Percentiles rank a stretch among this genome's conserved stretches.
These are phyloP conservation scores for Barbarea vulgaris DNA, from an alignment of 345 rosid genomes.

Conservation along the genomic window DNA sequence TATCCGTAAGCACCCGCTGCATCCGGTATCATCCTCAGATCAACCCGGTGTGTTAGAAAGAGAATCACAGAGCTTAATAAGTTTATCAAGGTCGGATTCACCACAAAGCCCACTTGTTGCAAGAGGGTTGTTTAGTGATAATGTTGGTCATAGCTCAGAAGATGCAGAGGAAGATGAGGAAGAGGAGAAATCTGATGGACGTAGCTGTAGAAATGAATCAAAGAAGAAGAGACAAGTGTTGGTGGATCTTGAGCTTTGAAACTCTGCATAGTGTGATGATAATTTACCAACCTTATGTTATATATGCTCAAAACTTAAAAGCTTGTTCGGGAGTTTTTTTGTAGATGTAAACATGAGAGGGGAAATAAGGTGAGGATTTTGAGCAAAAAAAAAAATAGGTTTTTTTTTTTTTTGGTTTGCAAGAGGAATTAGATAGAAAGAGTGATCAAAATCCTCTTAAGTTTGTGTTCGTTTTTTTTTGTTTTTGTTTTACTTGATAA, in stretches of 20 bases:
- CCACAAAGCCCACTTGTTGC: conserved; percentile 62
- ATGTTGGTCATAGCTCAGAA: conserved; percentile 49
- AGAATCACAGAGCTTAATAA: conserved; percentile 44
- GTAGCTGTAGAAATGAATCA: conserved; percentile 47
- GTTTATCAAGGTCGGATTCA: conserved; percentile 54
- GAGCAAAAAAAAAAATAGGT: not conserved
- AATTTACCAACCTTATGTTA: conserved; percentile 22
- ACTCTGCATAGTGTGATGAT: conserved; percentile 18
- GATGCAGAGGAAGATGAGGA: conserved; percentile 44
- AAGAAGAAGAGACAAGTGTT: conserved; percentile 30
- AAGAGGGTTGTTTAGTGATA: conserved; percentile 47
- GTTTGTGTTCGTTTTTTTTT: conserved; percentile 3
- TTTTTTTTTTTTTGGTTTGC: conserved; percentile 15
- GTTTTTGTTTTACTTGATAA: conserved; percentile 9
- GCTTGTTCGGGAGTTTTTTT: conserved; percentile 31
- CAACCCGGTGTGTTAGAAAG: conserved; percentile 40
- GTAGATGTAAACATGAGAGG: conserved; percentile 41
- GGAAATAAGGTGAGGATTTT: conserved; percentile 29
- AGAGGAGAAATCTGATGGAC: conserved; percentile 58
- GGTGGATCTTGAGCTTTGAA: conserved; percentile 39
- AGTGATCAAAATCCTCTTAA: conserved; percentile 37
- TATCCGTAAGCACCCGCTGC: conserved; percentile 53
- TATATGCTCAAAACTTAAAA: conserved; percentile 21
- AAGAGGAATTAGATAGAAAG: conserved; percentile 22
- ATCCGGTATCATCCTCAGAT: conserved; percentile 42